These are phyloP conservation scores for Penicillium roqueforti DNA, from an alignment of 495 filamentous ascomycete genomes.

Conservation along the genomic window DNA sequence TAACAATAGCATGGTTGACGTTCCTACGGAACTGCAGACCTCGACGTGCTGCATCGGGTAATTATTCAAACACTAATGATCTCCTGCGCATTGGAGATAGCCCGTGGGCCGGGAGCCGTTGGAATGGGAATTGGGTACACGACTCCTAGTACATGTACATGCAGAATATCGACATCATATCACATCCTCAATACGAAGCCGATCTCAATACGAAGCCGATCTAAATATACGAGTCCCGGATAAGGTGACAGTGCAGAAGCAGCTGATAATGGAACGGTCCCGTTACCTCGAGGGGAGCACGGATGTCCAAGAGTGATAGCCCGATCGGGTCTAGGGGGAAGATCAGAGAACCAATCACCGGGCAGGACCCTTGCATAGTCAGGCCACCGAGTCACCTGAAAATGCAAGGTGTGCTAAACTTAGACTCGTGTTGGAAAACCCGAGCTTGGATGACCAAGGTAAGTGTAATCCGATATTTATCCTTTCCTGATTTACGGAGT, in stretches of 20 bases:
- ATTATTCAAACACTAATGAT: not conserved
- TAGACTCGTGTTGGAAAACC: constrained; percentile 20
- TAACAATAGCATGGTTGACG: constrained; percentile 5
- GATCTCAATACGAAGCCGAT: not conserved
- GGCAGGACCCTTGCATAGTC: constrained; percentile 27
- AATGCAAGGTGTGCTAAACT: constrained; percentile 43
- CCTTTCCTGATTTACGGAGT: too few relatives aligned
- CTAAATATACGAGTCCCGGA: not conserved
- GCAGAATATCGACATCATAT: too few relatives aligned
- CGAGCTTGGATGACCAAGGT: not conserved
- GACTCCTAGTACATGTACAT: not conserved
- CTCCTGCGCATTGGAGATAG: not conserved
- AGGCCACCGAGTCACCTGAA: constrained; percentile 32
- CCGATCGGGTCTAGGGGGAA: constrained; percentile 11
- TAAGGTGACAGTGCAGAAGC: constrained; percentile 40
- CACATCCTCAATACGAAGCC: too few relatives aligned
- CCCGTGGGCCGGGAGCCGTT: constrained; percentile 1
- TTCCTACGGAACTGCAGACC: not conserved
- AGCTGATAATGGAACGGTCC: constrained; percentile 15
- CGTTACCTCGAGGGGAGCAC: constrained; percentile 8
- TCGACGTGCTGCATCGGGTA: constrained; percentile 4
- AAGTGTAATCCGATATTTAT: too few relatives aligned
- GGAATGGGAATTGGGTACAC: not conserved
- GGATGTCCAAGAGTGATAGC: constrained; percentile 8
- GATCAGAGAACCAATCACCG: constrained; percentile 20